These are phyloP conservation scores for Pichia sp. DNA, from an alignment of 1,139 yeast species.

Conservation along the genomic window DNA sequence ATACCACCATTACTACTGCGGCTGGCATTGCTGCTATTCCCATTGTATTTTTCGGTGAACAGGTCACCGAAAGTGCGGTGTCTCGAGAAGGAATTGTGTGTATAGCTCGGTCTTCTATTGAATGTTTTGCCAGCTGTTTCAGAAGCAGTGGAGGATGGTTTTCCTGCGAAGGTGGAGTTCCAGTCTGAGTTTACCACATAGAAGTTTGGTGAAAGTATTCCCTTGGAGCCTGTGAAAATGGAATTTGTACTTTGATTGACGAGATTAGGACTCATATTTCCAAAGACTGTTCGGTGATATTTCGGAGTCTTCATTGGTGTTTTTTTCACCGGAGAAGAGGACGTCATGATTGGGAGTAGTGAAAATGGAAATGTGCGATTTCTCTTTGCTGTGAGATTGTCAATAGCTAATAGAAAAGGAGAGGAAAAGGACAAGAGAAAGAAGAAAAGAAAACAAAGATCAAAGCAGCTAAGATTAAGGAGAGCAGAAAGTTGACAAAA, in stretches of 20 bases:
- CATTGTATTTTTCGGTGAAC: constrained; percentile 14
- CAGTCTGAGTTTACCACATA: constrained; percentile 33
- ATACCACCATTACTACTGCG: neutral
- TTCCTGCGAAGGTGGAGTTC: constrained; percentile 14
- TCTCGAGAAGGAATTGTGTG: neutral
- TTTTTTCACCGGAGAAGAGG: constrained; percentile 11
- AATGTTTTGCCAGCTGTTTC: neutral
- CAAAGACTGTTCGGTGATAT: constrained; percentile 29
- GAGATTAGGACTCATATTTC: constrained; percentile 29
- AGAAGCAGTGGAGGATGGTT: constrained; percentile 1
- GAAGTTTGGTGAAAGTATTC: constrained; percentile 31
- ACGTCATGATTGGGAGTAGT: neutral
- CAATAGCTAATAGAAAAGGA: neutral
- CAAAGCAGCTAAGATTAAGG: neutral
- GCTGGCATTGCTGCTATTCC: constrained; percentile 2
- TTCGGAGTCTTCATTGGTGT: constrained; percentile 21
- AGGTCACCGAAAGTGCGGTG: constrained; percentile 13
- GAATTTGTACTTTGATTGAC: constrained; percentile 27
- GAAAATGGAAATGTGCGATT: neutral
- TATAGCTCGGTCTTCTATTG: constrained; percentile 7
- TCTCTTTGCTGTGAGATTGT: neutral
- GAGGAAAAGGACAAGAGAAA: neutral
- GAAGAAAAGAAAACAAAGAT: neutral
- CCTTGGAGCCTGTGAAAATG: constrained; percentile 27
- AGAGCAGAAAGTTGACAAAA: neutral